Evolutionary conservation across 768 basidiomycete species (phyloP), one percentile per base, ranked within the genome.

Genomic region (Auricularia auricula-judae): DNA sequence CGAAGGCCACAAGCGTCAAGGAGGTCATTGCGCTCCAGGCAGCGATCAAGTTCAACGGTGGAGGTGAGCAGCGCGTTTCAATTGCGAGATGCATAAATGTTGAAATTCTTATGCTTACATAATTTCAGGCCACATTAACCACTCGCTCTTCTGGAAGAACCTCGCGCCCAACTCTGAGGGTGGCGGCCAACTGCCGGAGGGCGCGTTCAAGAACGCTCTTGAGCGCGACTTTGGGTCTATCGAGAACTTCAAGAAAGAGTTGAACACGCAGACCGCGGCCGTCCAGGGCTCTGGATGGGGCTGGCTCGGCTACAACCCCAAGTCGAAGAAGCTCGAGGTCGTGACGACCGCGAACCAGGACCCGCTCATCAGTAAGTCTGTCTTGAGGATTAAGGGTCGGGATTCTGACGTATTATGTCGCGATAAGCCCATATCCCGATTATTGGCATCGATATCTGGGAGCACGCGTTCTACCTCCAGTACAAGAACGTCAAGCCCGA

Each of bases 261-360:
- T 98, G 75, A 98, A 96, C 76, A 77, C 93, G 33, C 82, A 82
- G 67, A 96, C 96, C 29, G 93, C 89, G 36, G 93, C 82, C 62
- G 89, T 99, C 63, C 97, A 99, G 76, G 97, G 97, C 34, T 93
- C 90, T 69, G 97, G 97, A 2, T 99, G 97, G 97, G 96, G 95
- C 56, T 99, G 97, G 97, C 82, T 99, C 89, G 93, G 90, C 36
- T 90, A 84, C 72, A 88, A 88, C 73, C 65, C 81, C 14, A 68
- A 72, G 33, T 83, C 80, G 44, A 84, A 86, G 75, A 88, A 83
- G 76, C 85, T 99, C 61, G 94, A 96, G 75, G 84, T 97, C 62
- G 86, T 89, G 62, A 93, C 96, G 23, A 99, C 97, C 12, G 78
- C 93, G 5, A 98, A 99, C 79, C 97, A 99, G 78, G 97, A 99